Evolutionary conservation across 1,284 basidiomycete genomes (phyloP).

Genomic region (Sutorius eximius): DNA sequence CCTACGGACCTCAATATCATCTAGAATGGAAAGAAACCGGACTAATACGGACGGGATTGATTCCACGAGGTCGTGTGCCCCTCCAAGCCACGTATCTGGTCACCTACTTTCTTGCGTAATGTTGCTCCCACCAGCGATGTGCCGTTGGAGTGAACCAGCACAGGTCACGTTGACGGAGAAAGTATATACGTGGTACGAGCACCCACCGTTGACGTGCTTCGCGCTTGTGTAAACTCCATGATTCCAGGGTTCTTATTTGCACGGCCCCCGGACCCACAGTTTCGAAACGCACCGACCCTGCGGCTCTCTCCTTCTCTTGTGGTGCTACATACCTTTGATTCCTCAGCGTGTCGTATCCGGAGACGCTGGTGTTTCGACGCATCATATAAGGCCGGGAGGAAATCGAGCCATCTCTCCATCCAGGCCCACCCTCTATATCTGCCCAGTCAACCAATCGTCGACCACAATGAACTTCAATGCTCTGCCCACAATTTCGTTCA

Average conservation of each 20-base stretch:
- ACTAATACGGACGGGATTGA: conserved; percentile 5
- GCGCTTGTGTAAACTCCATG: conserved; percentile 14
- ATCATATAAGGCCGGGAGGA: conserved; percentile 23
- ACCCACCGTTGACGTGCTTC: conserved; percentile 10
- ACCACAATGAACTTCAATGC: conserved; percentile 29
- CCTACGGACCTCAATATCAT: conserved; percentile 17
- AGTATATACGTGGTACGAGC: conserved; percentile 9
- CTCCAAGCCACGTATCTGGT: conserved; percentile 9
- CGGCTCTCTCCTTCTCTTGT: conserved; percentile 12
- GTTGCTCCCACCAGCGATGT: conserved; percentile 14
- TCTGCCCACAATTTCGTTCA: conserved; percentile 33
- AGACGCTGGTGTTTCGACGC: conserved; percentile 6
- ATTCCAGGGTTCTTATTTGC: conserved; percentile 21
- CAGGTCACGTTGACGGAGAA: conserved; percentile 5
- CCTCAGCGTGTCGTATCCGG: conserved; percentile 5
- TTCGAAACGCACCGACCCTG: conserved; percentile 15
- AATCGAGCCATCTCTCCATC: not conserved
- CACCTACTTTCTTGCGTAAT: conserved; percentile 16
- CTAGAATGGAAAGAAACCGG: conserved; percentile 24
- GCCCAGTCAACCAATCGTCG: not conserved
- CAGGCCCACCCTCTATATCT: not conserved
- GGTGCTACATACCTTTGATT: conserved; percentile 8
- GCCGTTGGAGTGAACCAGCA: conserved; percentile 6
- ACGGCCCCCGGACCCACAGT: conserved; percentile 18
- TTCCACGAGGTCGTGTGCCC: conserved; percentile 25